phyloP scores from a whole-genome alignment of 805 yeast species.

The Metschnikowia bowlesiae region DNA sequence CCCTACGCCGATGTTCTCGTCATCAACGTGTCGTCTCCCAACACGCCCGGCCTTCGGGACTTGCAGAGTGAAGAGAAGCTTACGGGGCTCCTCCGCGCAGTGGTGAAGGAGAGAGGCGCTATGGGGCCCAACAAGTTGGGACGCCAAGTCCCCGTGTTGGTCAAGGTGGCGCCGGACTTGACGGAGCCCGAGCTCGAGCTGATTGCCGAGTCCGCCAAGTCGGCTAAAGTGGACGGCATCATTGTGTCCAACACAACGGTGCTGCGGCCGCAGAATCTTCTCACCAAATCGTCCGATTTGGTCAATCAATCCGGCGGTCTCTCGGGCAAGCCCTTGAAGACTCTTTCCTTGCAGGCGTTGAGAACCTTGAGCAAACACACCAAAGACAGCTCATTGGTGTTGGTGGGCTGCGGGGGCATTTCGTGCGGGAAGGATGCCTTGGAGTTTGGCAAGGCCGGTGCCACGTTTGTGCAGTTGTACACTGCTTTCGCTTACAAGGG shows the following conservation, averaged over 20 bases:
- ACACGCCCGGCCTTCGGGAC: conserved; percentile 90
- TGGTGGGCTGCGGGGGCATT: conserved; percentile 95
- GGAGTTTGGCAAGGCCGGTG: conserved; percentile 92
- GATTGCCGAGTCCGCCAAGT: conserved; percentile 75
- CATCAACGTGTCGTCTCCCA: conserved; percentile 90
- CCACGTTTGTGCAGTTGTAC: conserved; percentile 80
- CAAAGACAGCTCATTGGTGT: conserved; percentile 65
- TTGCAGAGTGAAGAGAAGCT: conserved; percentile 76
- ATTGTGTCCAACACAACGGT: conserved; percentile 90
- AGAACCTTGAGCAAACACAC: conserved; percentile 68
- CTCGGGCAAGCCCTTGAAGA: conserved; percentile 89
- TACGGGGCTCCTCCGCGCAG: conserved; percentile 59
- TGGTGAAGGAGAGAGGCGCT: conserved; percentile 61
- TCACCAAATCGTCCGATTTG: conserved; percentile 42
- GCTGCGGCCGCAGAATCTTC: conserved; percentile 65
- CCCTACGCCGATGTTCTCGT: conserved; percentile 84
- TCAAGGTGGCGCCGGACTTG: conserved; percentile 92
- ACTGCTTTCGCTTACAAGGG: conserved; percentile 92
- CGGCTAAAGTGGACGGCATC: conserved; percentile 81
- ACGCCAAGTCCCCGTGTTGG: conserved; percentile 71
- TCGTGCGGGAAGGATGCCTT: conserved; percentile 81
- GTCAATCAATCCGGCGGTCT: conserved; percentile 75
- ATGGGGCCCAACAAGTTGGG: conserved; percentile 40
- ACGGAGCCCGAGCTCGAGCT: conserved; percentile 74
- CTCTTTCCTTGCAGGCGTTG: conserved; percentile 67